Conservation (phyloP, 1,284 basidiomycete species). For the Rhodotorula sp. region DNA sequence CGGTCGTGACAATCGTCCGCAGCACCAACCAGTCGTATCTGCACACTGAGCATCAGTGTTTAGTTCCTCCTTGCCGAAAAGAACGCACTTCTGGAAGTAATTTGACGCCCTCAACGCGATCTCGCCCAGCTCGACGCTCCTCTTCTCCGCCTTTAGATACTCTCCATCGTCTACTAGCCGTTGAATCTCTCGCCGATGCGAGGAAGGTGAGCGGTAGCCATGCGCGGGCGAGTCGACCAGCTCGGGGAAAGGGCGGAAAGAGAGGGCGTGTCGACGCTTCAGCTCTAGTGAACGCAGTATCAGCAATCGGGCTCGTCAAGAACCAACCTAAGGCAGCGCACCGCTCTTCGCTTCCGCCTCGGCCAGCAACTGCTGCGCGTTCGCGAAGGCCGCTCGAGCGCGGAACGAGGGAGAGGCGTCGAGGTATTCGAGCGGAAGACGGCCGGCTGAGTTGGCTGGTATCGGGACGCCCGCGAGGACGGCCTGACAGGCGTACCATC, state of each 20-base stretch:
- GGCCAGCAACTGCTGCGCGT: conserved; percentile 73
- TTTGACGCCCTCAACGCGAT: conserved; percentile 65
- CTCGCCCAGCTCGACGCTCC: conserved; percentile 57
- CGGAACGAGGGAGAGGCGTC: conserved; percentile 44
- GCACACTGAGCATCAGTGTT: background rate
- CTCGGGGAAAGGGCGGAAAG: conserved; percentile 62
- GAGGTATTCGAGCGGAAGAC: conserved; percentile 48
- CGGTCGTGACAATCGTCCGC: conserved; percentile 64
- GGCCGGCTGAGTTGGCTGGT: conserved; percentile 50
- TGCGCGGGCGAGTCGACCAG: conserved; percentile 48
- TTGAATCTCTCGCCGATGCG: conserved; percentile 13
- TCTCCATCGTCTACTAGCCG: conserved; percentile 45
- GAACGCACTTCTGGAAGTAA: conserved; percentile 72
- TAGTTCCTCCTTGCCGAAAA: background rate
- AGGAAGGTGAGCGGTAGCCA: conserved; percentile 53
- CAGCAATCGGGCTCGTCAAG: background rate
- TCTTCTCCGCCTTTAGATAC: conserved; percentile 58
- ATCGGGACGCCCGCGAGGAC: conserved; percentile 40
- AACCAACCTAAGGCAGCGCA: conserved; percentile 44
- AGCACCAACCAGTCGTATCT: conserved; percentile 75
- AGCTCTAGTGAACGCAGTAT: conserved; percentile 53
- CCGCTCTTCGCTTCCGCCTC: conserved; percentile 78
- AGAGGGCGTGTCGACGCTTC: conserved; percentile 60
- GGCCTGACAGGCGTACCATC: conserved; percentile 33
- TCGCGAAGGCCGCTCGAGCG: conserved; percentile 65